A percentile compares a stretch with the other conserved stretches of the same genome.
Evolutionary conservation across 78 protist genomes (phyloP).

Genomic region (Dictyostelium intermedium): DNA sequence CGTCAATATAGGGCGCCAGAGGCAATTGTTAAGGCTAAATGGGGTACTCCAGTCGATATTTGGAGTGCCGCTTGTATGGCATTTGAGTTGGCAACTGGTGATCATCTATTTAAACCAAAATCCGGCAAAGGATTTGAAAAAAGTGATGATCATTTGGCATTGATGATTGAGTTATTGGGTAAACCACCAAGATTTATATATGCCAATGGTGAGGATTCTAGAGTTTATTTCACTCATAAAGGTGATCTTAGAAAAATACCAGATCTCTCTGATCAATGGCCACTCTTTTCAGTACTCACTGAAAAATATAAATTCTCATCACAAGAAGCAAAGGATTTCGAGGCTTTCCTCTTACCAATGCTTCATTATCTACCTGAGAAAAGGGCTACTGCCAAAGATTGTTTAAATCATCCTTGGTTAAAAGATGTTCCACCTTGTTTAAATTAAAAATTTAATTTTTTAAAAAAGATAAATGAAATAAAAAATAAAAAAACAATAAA

Average conservation of each 20-base stretch:
- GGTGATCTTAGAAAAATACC: conserved; percentile 91
- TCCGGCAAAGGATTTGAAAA: conserved; percentile 76
- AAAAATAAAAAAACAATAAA: not conserved
- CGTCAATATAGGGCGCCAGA: conserved; percentile 98
- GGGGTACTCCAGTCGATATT: conserved; percentile 87
- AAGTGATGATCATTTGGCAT: conserved; percentile 86
- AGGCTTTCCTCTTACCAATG: conserved; percentile 91
- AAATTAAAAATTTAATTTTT: not conserved
- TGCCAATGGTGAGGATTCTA: conserved; percentile 36
- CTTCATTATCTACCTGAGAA: conserved; percentile 83
- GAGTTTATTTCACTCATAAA: conserved; percentile 72
- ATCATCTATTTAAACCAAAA: conserved; percentile 94
- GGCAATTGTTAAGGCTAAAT: conserved; percentile 90
- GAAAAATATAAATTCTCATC: conserved; percentile 85
- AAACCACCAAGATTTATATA: conserved; percentile 70
- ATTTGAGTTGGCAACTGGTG: conserved; percentile 97
- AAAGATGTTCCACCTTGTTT: conserved; percentile 27
- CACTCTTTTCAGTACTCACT: conserved; percentile 79
- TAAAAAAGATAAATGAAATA: not conserved
- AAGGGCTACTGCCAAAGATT: conserved; percentile 90
- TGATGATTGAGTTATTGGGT: conserved; percentile 89
- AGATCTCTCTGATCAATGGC: conserved; percentile 84
- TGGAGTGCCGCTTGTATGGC: conserved; percentile 88
- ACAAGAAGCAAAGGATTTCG: conserved; percentile 79
- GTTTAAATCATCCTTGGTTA: conserved; percentile 79